These are phyloP conservation scores for Phaffia tasmanica DNA, from an alignment of 768 basidiomycete species.

Conservation along the genomic window DNA sequence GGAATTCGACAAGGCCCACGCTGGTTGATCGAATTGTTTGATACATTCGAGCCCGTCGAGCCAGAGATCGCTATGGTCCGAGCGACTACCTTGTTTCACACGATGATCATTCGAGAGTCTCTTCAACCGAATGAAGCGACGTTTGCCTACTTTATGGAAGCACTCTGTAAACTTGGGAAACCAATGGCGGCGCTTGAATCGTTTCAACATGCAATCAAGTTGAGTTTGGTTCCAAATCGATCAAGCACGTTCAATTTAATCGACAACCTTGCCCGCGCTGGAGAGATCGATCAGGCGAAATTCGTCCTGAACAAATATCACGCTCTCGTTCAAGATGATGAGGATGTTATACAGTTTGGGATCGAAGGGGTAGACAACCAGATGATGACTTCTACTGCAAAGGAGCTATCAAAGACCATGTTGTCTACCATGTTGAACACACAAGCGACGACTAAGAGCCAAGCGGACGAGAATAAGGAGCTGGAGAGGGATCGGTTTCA, in stretches of 20 bases:
- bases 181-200: constrained; percentile 5
- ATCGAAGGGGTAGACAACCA: background rate
- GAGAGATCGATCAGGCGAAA: background rate
- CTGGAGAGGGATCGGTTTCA: background rate
- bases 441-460: background rate
- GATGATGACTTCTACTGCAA: background rate
- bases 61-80: constrained; percentile 10
- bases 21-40: background rate
- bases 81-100: constrained; percentile 4
- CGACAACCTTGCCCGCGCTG: background rate
- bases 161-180: background rate
- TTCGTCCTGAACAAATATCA: background rate
- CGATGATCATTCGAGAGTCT: background rate
- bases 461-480: background rate
- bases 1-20: background rate
- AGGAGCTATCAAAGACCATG: background rate
- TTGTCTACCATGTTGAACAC: background rate
- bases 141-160: background rate
- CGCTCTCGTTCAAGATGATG: background rate
- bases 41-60: constrained; percentile 1
- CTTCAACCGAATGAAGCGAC: background rate
- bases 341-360: no score
- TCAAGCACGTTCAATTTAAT: background rate
- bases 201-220: constrained; percentile 7
- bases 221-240: background rate